Conservation (phyloP, 2,329 filamentous ascomycete species). For the Colletotrichum liriopes region DNA sequence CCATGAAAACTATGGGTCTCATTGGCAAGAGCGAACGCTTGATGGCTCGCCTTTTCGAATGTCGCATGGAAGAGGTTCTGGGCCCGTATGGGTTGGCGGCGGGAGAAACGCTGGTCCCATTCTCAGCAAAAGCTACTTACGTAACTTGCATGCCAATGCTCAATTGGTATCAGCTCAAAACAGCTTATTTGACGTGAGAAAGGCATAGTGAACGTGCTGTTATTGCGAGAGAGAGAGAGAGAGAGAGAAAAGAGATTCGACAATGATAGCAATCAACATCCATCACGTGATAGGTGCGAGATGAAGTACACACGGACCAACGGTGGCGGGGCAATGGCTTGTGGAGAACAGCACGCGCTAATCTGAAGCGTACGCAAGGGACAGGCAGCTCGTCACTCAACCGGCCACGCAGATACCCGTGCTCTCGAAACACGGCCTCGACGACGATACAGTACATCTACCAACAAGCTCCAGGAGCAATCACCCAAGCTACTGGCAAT, state of each 20-base stretch:
- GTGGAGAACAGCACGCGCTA: conserved; percentile 11
- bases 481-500: background rate
- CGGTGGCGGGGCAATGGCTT: conserved; percentile 21
- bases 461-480: background rate
- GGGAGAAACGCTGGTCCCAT: background rate
- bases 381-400: conserved; percentile 35
- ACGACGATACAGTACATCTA: background rate
- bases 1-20: background rate
- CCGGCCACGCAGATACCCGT: conserved; percentile 27
- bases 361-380: conserved; percentile 19
- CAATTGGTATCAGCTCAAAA: background rate
- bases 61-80: too few species aligned
- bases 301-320: conserved; percentile 27
- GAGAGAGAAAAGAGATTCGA: background rate
- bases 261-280: too few species aligned
- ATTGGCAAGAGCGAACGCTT: background rate
- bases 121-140: background rate
- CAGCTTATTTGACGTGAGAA: background rate
- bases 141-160: background rate
- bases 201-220: too few species aligned
- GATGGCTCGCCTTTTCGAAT: background rate
- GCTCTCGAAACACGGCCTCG: conserved; percentile 35
- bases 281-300: conserved; percentile 1
- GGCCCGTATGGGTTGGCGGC: background rate
- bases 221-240: too few species aligned